phyloP scores from a whole-genome alignment of 140 eudicot species.

The Cichorium intybus region DNA sequence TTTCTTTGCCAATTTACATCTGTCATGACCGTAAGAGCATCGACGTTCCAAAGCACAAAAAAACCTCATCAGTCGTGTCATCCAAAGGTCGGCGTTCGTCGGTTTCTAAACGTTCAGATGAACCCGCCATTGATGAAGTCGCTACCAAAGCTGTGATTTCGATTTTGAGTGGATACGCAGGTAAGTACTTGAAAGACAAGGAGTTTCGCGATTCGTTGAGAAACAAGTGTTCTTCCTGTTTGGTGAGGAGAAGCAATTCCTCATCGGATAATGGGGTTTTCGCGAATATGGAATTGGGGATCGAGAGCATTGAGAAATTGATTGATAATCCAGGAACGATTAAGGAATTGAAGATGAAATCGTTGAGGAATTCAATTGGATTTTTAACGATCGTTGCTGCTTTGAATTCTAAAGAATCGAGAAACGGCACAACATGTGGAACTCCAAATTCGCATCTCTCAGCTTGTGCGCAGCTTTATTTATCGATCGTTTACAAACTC shows the following conservation, averaged over 20 bases:
- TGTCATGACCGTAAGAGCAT: slow-evolving; percentile 62
- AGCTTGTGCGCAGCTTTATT: slow-evolving; percentile 73
- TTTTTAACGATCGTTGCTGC: slow-evolving; percentile 53
- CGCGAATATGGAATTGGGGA: slow-evolving; percentile 55
- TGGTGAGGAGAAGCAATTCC: slow-evolving; percentile 25
- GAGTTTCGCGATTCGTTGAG: slow-evolving; percentile 35
- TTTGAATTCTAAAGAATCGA: slow-evolving; percentile 41
- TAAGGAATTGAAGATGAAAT: slow-evolving; percentile 46
- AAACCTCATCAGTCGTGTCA: slow-evolving; percentile 25
- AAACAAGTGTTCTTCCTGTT: slow-evolving; percentile 48
- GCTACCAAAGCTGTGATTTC: slow-evolving; percentile 65
- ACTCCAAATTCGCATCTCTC: slow-evolving; percentile 53
- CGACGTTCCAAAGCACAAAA: slow-evolving; percentile 30
- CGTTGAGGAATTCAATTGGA: slow-evolving; percentile 46
- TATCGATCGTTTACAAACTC: slow-evolving; percentile 62
- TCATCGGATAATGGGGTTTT: slow-evolving; percentile 42
- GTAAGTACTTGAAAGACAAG: slow-evolving; percentile 45
- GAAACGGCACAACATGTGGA: slow-evolving; percentile 41
- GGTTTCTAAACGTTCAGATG: slow-evolving; percentile 33
- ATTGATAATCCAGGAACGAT: slow-evolving; percentile 39
- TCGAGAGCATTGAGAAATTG: slow-evolving; percentile 61
- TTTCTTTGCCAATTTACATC: slow-evolving; percentile 59
- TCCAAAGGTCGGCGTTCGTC: slow-evolving; percentile 38
- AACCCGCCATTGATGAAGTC: slow-evolving; percentile 66
- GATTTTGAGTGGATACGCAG: slow-evolving; percentile 59